Conservation (phyloP, 1,284 basidiomycete genomes). For the Gymnopus androsaceus region DNA sequence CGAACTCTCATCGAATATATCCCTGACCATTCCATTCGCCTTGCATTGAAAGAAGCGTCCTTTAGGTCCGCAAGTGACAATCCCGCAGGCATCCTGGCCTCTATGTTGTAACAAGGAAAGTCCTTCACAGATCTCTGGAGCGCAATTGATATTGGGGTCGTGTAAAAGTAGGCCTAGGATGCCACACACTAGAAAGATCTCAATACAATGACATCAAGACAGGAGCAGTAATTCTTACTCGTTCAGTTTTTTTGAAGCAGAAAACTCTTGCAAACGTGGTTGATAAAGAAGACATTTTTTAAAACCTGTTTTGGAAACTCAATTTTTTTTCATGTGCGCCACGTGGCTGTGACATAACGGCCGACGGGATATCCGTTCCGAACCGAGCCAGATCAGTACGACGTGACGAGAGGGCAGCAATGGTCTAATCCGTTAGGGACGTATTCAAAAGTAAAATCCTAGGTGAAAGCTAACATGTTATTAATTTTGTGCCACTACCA, state of each 20-base stretch:
- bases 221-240: neutral
- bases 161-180: conserved; percentile 85
- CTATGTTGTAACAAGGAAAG: conserved; percentile 90
- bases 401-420: too few relatives aligned
- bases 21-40: conserved; percentile 99
- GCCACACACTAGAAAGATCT: conserved; percentile 71
- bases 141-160: conserved; percentile 76
- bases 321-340: neutral
- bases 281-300: conserved; percentile 9
- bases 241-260: neutral
- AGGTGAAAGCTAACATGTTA: too few relatives aligned
- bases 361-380: too few relatives aligned
- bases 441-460: too few relatives aligned
- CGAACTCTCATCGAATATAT: conserved; percentile 88
- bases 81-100: conserved; percentile 97
- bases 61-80: conserved; percentile 94
- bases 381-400: too few relatives aligned
- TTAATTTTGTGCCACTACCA: too few relatives aligned
- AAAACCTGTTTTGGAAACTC: conserved; percentile 5
- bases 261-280: conserved; percentile 3
- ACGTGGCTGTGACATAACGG: too few relatives aligned
- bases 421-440: too few relatives aligned
- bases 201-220: neutral
- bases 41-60: conserved; percentile 98
- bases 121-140: conserved; percentile 87